phyloP scores from a whole-genome alignment of 257 asterid genomes.

The Paraleonurus japonicus region DNA sequence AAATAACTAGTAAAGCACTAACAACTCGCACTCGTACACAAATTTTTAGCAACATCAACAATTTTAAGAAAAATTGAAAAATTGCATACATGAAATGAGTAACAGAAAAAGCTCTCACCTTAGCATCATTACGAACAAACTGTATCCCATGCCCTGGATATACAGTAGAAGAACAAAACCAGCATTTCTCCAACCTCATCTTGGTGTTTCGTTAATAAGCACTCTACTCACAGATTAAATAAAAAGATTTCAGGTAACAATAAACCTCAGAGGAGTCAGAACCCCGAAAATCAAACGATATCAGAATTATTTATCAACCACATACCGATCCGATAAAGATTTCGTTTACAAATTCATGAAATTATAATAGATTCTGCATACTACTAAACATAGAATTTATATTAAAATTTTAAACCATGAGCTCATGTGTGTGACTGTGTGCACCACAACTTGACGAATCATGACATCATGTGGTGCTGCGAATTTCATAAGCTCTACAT shows the following conservation, averaged over 20 bases:
- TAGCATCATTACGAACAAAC: constrained; percentile 85
- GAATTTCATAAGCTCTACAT: no score
- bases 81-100: neutral
- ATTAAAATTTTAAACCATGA: no score
- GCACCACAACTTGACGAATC: no score
- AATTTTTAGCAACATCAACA: constrained; percentile 9
- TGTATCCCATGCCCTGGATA: constrained; percentile 94
- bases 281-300: no score
- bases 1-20: neutral
- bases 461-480: no score
- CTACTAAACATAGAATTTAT: no score
- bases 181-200: constrained; percentile 94
- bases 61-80: neutral
- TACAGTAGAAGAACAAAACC: constrained; percentile 86
- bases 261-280: neutral
- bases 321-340: no score
- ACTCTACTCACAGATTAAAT: constrained; percentile 6
- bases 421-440: no score
- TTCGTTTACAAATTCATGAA: no score
- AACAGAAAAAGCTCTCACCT: constrained; percentile 38
- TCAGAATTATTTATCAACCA: neutral
- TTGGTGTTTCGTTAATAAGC: constrained; percentile 11
- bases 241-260: neutral
- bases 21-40: neutral
- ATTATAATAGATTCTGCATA: no score